Conservation (phyloP, 169 alveolate species). For the Miamiensis avidus region DNA sequence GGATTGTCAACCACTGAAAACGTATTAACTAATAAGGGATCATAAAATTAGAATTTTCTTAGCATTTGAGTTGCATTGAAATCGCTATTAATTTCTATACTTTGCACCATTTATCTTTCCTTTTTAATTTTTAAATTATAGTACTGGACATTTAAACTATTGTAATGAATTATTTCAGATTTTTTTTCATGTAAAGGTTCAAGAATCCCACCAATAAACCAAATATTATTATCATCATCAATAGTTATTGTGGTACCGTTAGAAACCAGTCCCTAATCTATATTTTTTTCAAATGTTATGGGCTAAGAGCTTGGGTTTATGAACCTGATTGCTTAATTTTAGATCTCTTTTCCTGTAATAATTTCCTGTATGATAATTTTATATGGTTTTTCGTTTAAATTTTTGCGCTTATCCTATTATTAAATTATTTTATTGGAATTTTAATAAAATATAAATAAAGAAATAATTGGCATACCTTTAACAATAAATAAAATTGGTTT, state of each 20-base stretch:
- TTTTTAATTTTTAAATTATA: too few relatives aligned
- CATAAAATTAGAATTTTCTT: too few relatives aligned
- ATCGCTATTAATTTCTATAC: too few relatives aligned
- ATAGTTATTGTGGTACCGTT: neutral
- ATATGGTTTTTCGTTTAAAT: neutral
- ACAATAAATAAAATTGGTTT: neutral
- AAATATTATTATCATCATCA: neutral
- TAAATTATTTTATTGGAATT: too few relatives aligned
- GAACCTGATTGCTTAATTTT: neutral
- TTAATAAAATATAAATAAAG: neutral
- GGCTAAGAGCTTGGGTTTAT: neutral
- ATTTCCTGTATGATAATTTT: neutral
- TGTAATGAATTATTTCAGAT: too few relatives aligned
- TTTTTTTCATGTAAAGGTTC: neutral
- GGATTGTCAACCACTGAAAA: neutral
- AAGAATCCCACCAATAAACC: neutral
- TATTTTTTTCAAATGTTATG: too few relatives aligned
- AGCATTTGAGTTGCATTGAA: too few relatives aligned
- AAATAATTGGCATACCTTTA: neutral
- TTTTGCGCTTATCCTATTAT: neutral
- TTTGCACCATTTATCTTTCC: too few relatives aligned
- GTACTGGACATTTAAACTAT: too few relatives aligned
- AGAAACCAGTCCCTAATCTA: neutral
- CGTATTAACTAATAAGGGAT: neutral
- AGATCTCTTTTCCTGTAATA: neutral